Conservation (phyloP, 2,329 filamentous ascomycete genomes). For the Xylariaceae sp. region DNA sequence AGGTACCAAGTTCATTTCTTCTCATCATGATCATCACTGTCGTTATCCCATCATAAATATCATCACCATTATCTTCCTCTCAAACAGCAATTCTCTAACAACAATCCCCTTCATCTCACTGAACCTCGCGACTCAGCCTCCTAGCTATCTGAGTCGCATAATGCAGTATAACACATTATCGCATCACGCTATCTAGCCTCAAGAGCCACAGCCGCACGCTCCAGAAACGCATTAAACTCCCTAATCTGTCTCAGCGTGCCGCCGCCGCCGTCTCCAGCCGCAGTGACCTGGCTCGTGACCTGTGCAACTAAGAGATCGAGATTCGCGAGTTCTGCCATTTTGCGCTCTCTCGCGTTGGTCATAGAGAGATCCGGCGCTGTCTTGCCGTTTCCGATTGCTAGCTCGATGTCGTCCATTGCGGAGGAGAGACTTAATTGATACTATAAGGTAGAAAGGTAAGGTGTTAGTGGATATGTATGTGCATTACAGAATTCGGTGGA, state of each 20-base stretch:
- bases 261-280: constrained; percentile 46
- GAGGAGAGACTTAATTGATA: constrained; percentile 53
- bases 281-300: constrained; percentile 51
- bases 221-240: constrained; percentile 61
- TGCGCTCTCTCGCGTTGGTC: constrained; percentile 43
- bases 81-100: too few relatives aligned
- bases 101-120: too few relatives aligned
- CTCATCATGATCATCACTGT: too few relatives aligned
- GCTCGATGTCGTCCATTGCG: constrained; percentile 58
- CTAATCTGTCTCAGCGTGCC: constrained; percentile 54
- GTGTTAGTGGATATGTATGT: too few relatives aligned
- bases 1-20: too few relatives aligned
- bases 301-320: constrained; percentile 55
- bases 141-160: too few relatives aligned
- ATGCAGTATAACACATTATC: neutral
- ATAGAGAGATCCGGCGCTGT: constrained; percentile 46
- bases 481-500: too few relatives aligned
- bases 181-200: constrained; percentile 36
- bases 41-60: too few relatives aligned
- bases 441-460: too few relatives aligned
- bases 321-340: constrained; percentile 50
- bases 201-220: constrained; percentile 54
- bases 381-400: constrained; percentile 50
- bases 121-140: too few relatives aligned
- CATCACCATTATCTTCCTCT: too few relatives aligned